Conservation (phyloP, 768 basidiomycete species). For the Naganishia kalamii region DNA sequence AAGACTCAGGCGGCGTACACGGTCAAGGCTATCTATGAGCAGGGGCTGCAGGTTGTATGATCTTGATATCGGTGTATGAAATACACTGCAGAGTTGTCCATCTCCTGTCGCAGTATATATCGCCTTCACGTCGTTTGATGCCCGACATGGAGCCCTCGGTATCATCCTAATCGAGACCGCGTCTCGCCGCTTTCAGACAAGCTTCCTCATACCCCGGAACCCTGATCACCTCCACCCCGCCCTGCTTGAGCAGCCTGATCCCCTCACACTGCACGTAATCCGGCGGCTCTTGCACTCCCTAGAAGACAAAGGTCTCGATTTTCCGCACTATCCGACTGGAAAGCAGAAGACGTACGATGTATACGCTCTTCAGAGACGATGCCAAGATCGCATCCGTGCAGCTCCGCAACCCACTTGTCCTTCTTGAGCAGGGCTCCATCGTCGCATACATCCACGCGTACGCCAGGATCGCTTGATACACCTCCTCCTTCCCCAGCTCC, state of each 20-base stretch:
- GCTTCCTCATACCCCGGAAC: conserved; percentile 61
- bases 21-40: conserved; percentile 15
- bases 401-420: conserved; percentile 77
- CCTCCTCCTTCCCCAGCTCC: not conserved
- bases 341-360: conserved; percentile 52
- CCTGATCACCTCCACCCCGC: conserved; percentile 40
- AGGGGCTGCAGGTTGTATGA: conserved; percentile 12
- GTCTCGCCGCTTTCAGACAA: conserved; percentile 73
- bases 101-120: not conserved
- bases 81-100: not conserved
- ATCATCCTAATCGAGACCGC: conserved; percentile 38
- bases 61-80: not conserved
- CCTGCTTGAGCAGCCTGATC: conserved; percentile 53
- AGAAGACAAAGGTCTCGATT: not conserved
- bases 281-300: conserved; percentile 78
- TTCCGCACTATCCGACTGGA: not conserved
- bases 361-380: conserved; percentile 64
- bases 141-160: not conserved
- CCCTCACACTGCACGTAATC: conserved; percentile 95
- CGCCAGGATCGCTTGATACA: conserved; percentile 52
- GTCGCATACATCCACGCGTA: conserved; percentile 82
- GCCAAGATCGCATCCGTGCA: conserved; percentile 78
- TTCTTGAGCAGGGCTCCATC: conserved; percentile 87
- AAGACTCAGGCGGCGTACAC: not conserved
- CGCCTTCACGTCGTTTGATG: not conserved